phyloP scores from a whole-genome alignment of 768 basidiomycete genomes.

The Psilocybe subaeruginosa region DNA sequence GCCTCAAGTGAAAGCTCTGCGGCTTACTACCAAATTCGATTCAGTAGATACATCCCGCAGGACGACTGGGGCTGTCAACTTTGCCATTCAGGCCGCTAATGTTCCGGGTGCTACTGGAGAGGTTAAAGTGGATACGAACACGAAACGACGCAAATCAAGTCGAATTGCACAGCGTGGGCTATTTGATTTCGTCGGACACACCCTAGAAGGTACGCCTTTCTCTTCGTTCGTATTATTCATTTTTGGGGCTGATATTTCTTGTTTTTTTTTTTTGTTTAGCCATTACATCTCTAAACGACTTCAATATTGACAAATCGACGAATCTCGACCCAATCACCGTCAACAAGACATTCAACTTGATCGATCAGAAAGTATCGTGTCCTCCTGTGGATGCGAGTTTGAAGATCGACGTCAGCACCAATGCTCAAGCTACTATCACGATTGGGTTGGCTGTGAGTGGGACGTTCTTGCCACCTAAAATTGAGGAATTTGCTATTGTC shows the following conservation, averaged over 20 bases:
- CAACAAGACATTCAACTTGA: slow-evolving; percentile 33
- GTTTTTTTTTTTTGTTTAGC: slow-evolving; percentile 14
- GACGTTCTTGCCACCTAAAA: slow-evolving; percentile 46
- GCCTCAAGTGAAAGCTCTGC: slow-evolving; percentile 41
- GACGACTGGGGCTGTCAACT: slow-evolving; percentile 30
- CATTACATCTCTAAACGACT: slow-evolving; percentile 28
- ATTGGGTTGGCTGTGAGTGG: slow-evolving; percentile 47
- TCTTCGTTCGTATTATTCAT: not conserved
- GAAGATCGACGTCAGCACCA: slow-evolving; percentile 31
- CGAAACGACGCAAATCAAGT: slow-evolving; percentile 16
- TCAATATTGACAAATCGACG: slow-evolving; percentile 34
- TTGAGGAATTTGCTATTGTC: slow-evolving; percentile 37
- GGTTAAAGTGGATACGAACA: slow-evolving; percentile 16
- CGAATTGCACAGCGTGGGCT: slow-evolving; percentile 25
- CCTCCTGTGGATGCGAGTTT: slow-evolving; percentile 25
- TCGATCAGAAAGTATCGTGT: slow-evolving; percentile 32
- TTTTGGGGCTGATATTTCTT: not conserved
- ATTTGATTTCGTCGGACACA: slow-evolving; percentile 28
- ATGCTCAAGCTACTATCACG: slow-evolving; percentile 34
- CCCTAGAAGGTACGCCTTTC: slow-evolving; percentile 27
- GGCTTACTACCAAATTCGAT: slow-evolving; percentile 42
- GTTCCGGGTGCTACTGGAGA: slow-evolving; percentile 31
- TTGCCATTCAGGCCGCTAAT: slow-evolving; percentile 35
- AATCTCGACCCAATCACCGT: slow-evolving; percentile 33
- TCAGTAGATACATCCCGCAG: slow-evolving; percentile 3